Evolutionary conservation across 192 early-diverging fungal genomes (phyloP), one percentile per base, ranked within the genome.

Genomic region (Phlyctochytrium planicorne): DNA sequence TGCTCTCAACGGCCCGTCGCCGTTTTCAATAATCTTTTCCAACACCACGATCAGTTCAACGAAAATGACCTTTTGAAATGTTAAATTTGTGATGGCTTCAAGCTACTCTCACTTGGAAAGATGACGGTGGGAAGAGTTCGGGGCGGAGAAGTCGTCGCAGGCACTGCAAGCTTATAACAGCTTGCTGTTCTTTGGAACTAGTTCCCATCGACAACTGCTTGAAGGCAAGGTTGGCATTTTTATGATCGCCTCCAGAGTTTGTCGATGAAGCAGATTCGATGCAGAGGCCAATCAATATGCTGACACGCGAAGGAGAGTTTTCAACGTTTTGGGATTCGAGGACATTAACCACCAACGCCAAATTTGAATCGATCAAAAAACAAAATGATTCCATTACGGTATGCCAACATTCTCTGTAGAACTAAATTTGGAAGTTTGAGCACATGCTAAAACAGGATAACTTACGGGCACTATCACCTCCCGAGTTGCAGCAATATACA

Each of bases 241-340:
- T 57, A 25, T 64, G 3, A 4, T 31, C 52, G 17, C 17, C 47
- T 4, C 52, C 27, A 24, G 62, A 24, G 10, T 40, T 50, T 14
- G 70, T 27, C 12, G 65, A 34, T 23, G 79, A 78, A 63, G 40
- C 40, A 47, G 40, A 47, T 47, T 91, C 88, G 3, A 90, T 72
- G 62, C 89, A 91, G 30, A 92, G 74, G 24, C 91, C 91, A 73
- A 88, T 83, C 27, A 93, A 68, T 16, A 91, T 85, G 66, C 80
- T 86, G 52, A 89, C 25, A 20, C 34, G 33, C 23, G 53, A 61
- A 6, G 53, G 35, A 33, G 52, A 4, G 3, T 73, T 23, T 30
- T 60, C 52, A 4, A 68, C 63, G 24, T 25, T 32, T 30, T 59
- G 66, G 30, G 37, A 40, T 14, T 65, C 32, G 25, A 73, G 55